These are phyloP conservation scores for Fusarium pseudonygamai DNA, from an alignment of 2,329 filamentous ascomycete species.

Conservation along the genomic window DNA sequence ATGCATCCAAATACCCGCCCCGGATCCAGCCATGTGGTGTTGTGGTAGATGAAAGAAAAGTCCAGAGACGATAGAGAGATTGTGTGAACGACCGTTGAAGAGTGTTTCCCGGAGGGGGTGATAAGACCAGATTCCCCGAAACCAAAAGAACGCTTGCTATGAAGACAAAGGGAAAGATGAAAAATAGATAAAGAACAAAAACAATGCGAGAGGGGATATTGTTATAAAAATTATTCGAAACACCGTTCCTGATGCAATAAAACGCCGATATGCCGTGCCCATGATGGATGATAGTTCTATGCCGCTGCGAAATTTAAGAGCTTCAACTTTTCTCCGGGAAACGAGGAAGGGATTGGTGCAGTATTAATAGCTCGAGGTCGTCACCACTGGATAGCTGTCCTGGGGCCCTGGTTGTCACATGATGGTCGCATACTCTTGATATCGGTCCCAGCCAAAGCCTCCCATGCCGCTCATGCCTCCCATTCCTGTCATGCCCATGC, in stretches of 20 bases:
- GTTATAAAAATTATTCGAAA: conserved; percentile 49
- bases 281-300: conserved; percentile 50
- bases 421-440: conserved; percentile 84
- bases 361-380: conserved; percentile 57
- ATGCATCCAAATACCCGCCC: conserved; percentile 63
- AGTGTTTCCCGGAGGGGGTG: conserved; percentile 52
- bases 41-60: conserved; percentile 51
- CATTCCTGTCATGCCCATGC: conserved; percentile 76
- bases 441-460: conserved; percentile 85
- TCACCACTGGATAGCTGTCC: conserved; percentile 59
- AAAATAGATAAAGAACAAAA: conserved; percentile 39
- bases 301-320: conserved; percentile 49
- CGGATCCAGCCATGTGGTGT: conserved; percentile 65
- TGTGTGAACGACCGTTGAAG: conserved; percentile 43
- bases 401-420: conserved; percentile 77
- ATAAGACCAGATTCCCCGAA: conserved; percentile 48
- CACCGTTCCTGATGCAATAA: conserved; percentile 56
- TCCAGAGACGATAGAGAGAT: conserved; percentile 52
- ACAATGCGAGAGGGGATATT: conserved; percentile 50
- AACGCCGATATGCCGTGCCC: conserved; percentile 53
- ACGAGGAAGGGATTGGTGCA: conserved; percentile 44
- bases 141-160: conserved; percentile 56
- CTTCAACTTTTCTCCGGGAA: conserved; percentile 49
- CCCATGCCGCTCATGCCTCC: conserved; percentile 68
- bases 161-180: conserved; percentile 52